Evolutionary conservation across 1,284 basidiomycete species (phyloP).

Genomic region (Cryptococcus sp.): DNA sequence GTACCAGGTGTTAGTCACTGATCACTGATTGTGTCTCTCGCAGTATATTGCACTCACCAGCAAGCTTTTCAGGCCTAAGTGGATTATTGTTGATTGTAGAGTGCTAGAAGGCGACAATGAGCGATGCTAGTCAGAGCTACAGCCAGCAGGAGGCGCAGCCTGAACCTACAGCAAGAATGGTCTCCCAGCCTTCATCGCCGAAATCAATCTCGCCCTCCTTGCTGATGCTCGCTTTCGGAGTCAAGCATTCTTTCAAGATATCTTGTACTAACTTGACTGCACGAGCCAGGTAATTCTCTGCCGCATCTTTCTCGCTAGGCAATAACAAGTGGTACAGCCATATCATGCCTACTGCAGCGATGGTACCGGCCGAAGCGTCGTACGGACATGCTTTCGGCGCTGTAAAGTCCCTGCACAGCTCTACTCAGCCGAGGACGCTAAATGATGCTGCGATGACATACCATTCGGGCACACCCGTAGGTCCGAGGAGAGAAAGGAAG

Average conservation of each 20-base stretch:
- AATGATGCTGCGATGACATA: constrained; percentile 14
- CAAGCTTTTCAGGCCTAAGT: background rate
- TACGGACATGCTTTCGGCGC: constrained; percentile 29
- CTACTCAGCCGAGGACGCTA: background rate
- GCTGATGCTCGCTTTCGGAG: constrained; percentile 22
- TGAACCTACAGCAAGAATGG: constrained; percentile 26
- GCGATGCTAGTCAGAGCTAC: no score
- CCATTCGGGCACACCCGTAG: constrained; percentile 41
- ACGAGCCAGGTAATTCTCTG: constrained; percentile 16
- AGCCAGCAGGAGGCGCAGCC: no score
- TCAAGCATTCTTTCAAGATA: constrained; percentile 27
- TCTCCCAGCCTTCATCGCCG: constrained; percentile 46
- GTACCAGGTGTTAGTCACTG: no score
- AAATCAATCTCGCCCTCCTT: constrained; percentile 31
- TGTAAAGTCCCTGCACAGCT: constrained; percentile 37
- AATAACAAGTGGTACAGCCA: constrained; percentile 15
- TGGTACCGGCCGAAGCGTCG: constrained; percentile 23
- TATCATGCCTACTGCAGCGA: constrained; percentile 20
- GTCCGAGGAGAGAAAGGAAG: constrained; percentile 34
- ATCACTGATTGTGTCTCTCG: no score
- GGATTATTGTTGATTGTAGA: constrained; percentile 43
- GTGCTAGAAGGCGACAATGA: no score
- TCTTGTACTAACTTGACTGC: constrained; percentile 28
- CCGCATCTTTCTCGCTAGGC: constrained; percentile 4
- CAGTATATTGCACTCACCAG: no score